phyloP scores from a whole-genome alignment of 306 rosid genomes.

The peach (Prunus persica) region Prunus_persica_NCBIv2 NC_034014.1:29078501-29079000 shows the following conservation, averaged over 20 bases:
- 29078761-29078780: too few relatives aligned
- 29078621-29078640: constrained; percentile 45
- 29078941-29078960: neutral
- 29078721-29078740: constrained; percentile 21
- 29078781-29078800: too few relatives aligned
- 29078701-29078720: constrained; percentile 20
- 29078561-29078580: constrained; percentile 19
- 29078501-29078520: constrained; percentile 39
- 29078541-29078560: constrained; percentile 23
- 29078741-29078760: neutral
- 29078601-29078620: constrained; percentile 22
- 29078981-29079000: neutral
- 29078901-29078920: neutral
- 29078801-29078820: too few relatives aligned
- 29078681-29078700: constrained; percentile 30
- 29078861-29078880: neutral
- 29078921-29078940: neutral
- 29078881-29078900: neutral
- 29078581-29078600: constrained; percentile 18
- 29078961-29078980: neutral
- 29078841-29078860: neutral
- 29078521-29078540: constrained; percentile 35
- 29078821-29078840: neutral
- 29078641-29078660: constrained; percentile 30
- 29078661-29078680: constrained; percentile 29